Evolutionary conservation across 345 rosid genomes (phyloP).

Genomic region (Eucalyptus cloeziana): DNA sequence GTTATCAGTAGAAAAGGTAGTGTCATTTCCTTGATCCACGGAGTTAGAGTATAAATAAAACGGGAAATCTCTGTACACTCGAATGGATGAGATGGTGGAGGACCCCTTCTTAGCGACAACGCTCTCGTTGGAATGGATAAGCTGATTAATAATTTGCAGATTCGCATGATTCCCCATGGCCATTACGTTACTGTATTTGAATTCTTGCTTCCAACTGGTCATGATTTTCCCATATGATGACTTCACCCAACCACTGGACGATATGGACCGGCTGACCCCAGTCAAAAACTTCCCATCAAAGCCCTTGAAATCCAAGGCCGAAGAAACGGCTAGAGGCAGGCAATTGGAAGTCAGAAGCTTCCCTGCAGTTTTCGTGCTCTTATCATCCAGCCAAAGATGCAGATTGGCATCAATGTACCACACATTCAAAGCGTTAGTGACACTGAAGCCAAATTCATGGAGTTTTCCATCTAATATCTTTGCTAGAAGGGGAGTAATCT

Average conservation of each 20-base stretch:
- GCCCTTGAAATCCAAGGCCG: slow-evolving; percentile 26
- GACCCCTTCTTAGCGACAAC: slow-evolving; percentile 16
- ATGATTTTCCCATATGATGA: slow-evolving; percentile 54
- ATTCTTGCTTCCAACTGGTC: slow-evolving; percentile 31
- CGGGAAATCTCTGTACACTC: slow-evolving; percentile 42
- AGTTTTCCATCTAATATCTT: slow-evolving; percentile 52
- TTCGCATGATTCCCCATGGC: slow-evolving; percentile 31
- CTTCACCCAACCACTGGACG: slow-evolving; percentile 48
- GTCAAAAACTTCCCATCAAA: slow-evolving; percentile 54
- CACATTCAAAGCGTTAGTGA: slow-evolving; percentile 69
- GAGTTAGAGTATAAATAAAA: slow-evolving; percentile 18
- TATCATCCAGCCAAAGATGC: slow-evolving; percentile 73
- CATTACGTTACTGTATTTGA: slow-evolving; percentile 45
- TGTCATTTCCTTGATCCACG: slow-evolving; percentile 26
- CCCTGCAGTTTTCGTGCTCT: slow-evolving; percentile 35
- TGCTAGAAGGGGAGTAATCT: slow-evolving; percentile 62
- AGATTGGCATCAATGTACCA: slow-evolving; percentile 83
- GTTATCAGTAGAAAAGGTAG: slow-evolving; percentile 9
- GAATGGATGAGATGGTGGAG: background rate
- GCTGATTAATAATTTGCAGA: slow-evolving; percentile 54
- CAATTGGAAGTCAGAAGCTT: slow-evolving; percentile 26
- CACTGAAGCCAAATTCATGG: slow-evolving; percentile 49
- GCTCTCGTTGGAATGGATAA: slow-evolving; percentile 33
- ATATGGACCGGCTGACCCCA: slow-evolving; percentile 37
- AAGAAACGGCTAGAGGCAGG: slow-evolving; percentile 19